Conservation (phyloP, 371 early-diverging fungal species). For the Mucor racemosus region DNA sequence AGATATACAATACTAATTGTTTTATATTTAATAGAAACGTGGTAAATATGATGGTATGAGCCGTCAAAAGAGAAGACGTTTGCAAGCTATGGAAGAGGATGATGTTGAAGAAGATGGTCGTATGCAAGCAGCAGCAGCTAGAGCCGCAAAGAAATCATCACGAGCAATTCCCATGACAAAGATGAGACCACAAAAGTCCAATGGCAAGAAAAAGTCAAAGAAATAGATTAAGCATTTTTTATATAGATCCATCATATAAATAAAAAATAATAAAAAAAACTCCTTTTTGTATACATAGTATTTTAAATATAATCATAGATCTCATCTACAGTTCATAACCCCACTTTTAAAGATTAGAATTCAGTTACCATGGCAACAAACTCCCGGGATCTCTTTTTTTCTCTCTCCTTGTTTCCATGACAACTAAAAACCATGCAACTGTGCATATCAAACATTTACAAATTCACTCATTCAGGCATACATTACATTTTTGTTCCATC, state of each 20-base stretch:
- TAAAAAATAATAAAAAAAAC: background rate
- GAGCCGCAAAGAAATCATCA: constrained; percentile 62
- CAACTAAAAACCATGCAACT: background rate
- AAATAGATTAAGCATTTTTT: constrained; percentile 7
- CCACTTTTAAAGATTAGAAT: background rate
- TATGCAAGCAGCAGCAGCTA: constrained; percentile 47
- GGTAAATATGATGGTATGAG: constrained; percentile 72
- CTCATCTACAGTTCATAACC: background rate
- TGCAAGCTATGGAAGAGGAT: constrained; percentile 65
- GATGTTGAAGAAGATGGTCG: constrained; percentile 49
- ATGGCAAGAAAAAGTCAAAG: constrained; percentile 28
- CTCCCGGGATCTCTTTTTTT: background rate
- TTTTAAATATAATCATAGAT: background rate
- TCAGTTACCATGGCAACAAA: background rate
- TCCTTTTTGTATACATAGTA: background rate
- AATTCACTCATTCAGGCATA: background rate
- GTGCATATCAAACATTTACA: background rate
- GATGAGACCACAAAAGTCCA: constrained; percentile 21
- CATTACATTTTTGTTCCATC: background rate
- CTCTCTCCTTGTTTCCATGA: background rate
- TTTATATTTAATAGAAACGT: constrained; percentile 39
- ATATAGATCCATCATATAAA: background rate
- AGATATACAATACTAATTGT: background rate
- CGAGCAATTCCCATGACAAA: constrained; percentile 37
- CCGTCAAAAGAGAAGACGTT: constrained; percentile 65